Percentiles rank a stretch among this genome's conserved stretches.
These are phyloP conservation scores for Actinidia polygama DNA, from an alignment of 179 eudicot species.

Conservation along the genomic window DNA sequence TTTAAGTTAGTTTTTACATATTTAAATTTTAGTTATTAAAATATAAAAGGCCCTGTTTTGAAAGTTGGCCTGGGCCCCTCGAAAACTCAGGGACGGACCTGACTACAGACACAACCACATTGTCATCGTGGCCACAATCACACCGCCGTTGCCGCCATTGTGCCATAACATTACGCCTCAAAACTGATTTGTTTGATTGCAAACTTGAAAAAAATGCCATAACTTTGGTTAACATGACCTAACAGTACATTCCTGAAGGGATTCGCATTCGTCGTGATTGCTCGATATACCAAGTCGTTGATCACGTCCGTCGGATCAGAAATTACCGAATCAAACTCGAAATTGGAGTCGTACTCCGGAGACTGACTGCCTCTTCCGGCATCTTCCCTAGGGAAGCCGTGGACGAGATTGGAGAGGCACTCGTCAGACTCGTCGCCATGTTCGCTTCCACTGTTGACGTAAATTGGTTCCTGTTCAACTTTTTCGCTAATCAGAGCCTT, in stretches of 20 bases:
- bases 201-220: constrained; percentile 38
- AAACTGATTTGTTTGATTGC: constrained; percentile 26
- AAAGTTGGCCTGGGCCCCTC: too few species aligned
- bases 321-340: constrained; percentile 26
- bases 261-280: constrained; percentile 38
- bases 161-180: constrained; percentile 63
- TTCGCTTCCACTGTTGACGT: constrained; percentile 66
- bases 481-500: constrained; percentile 53
- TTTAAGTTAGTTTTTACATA: too few species aligned
- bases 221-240: constrained; percentile 46
- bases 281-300: constrained; percentile 28
- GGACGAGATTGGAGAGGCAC: constrained; percentile 64
- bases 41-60: too few species aligned
- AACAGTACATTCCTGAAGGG: constrained; percentile 40
- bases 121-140: too few species aligned
- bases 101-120: too few species aligned
- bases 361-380: neutral
- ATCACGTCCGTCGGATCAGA: constrained; percentile 31
- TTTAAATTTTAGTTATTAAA: too few species aligned
- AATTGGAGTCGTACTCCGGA: constrained; percentile 38
- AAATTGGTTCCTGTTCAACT: constrained; percentile 19
- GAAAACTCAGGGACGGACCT: too few species aligned
- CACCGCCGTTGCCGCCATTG: too few species aligned
- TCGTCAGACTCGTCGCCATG: constrained; percentile 42
- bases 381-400: constrained; percentile 48